Base-by-base conservation (phyloP, 148 eudicot species). In the Polygonum maritimum region DNA sequence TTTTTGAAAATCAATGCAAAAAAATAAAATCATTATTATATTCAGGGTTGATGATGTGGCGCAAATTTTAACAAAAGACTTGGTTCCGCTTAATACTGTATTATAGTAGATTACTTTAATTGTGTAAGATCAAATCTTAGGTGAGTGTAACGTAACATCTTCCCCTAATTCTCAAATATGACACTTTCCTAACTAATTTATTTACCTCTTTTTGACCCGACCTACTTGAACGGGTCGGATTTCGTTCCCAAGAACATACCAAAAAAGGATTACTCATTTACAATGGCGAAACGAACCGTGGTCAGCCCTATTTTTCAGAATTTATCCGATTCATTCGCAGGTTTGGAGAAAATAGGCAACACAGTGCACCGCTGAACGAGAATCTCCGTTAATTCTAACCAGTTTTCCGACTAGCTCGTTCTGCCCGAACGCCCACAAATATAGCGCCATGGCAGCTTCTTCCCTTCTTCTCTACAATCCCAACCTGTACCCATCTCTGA, bases 401-500 rank as follows among this genome's bases (percentile, higher is more conserved):
- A 49, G 55, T 49, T 51, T 51, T 16, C 18, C 18, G 57, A 15
- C 19, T 51, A 16, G 57, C 19, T 51, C 18, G 5, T 49, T 54
- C 26, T 54, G 60, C 60, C 22, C 6, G 7, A n/a, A n/a, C 31
- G 11, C 5, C 69, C 69, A 62, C 71, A 36, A 36, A 31, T 35
- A 35, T 11, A 36, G 5, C 10, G 71, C 71, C 4, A 67, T 67
- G 71, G 71, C 71, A 67, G 84, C 92, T 78, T 85, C 92, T 57
- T 62, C 82, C 79, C 83, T 85, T 73, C 81, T 81, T 70, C 74
- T 87, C 55, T 81, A 86, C 77, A 83, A 48, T 45, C 86, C 81
- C 63, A 86, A 84, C 26, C 41, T 78, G 54, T 74, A 36, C 78
- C 60, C n/a, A 18, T 78, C 86, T 15, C 77, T 76, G 33, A 82